phyloP scores from a whole-genome alignment of 805 yeast species.

The Kodamaea fukazawae region DNA sequence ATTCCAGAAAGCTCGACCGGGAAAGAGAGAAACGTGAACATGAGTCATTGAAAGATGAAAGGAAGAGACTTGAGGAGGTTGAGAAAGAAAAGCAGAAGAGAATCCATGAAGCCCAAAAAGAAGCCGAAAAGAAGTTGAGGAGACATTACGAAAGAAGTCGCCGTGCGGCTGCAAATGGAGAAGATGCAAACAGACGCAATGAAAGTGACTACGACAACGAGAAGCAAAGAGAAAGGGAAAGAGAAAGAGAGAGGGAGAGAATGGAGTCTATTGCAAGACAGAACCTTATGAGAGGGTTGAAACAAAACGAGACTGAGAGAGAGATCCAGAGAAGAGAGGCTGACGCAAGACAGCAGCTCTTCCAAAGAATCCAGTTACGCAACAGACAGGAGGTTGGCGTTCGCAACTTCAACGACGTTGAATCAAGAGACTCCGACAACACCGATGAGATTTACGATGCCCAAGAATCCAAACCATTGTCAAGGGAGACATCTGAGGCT shows the following conservation, averaged over 20 bases:
- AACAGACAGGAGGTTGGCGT: not conserved
- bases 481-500: too few species aligned
- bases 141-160: slow-evolving; percentile 1
- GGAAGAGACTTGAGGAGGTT: not conserved
- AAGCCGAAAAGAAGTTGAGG: slow-evolving; percentile 10
- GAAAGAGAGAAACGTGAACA: slow-evolving; percentile 4
- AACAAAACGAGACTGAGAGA: slow-evolving; percentile 8
- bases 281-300: not conserved
- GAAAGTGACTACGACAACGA: too few species aligned
- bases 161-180: too few species aligned
- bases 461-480: too few species aligned
- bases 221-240: too few species aligned
- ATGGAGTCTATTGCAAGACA: too few species aligned
- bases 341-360: too few species aligned
- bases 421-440: too few species aligned
- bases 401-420: too few species aligned
- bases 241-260: too few species aligned
- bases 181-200: too few species aligned
- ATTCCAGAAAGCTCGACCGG: slow-evolving; percentile 12
- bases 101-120: slow-evolving; percentile 11
- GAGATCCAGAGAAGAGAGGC: not conserved
- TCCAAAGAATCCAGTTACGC: not conserved
- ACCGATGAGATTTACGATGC: too few species aligned
- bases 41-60: not conserved
- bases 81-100: slow-evolving; percentile 2